Base-by-base conservation (phyloP, 2,329 filamentous ascomycete genomes). In the Alternaria burnsii region DNA sequence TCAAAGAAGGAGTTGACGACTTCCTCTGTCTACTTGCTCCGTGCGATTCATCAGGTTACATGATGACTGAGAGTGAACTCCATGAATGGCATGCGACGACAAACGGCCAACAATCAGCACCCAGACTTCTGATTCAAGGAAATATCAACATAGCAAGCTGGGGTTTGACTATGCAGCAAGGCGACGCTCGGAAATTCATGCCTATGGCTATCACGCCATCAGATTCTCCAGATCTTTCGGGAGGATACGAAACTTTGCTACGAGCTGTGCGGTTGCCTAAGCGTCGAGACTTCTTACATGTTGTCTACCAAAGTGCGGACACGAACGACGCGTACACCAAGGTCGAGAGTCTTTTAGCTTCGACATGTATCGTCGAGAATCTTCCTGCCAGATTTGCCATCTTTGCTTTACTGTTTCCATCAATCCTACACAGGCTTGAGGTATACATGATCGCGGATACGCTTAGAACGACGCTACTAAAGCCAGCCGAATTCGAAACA, bases 341-440 rank as follows among this genome's bases (percentile, higher is more conserved):
- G 68, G 34, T 85, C 82, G 68, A 79, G 5, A 80, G 84, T 5
- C 72, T 89, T 4, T 84, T 85, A 0, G 71, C 81, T 2, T 66
- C 78, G 0, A 78, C 78, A n/a, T 87, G 87, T 55, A 82, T 72
- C 0, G 73, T 84, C 22, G 79, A 82, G 42, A 78, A 73, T 20
- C 70, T 87, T 1, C 84, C 86, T 1, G 66, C 76, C 0, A 61
- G 68, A 12, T 83, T 84, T 63, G 78, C 82, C 0, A 72, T 82
- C 18, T 81, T 88, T 61, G 83, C 84, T 0, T 76, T 89, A 54
- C 82, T 95, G 38, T 83, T 95, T 5, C 93, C 94, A 0, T 89
- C 88, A 0, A 87, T 97, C 36, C 80, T 91, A 16, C 87, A 92
- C 66, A 86, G 86, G n/a, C 69, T 94, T 3, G 90, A 91, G 64